These are phyloP conservation scores for Penicillium sp. DNA, from an alignment of 2,329 filamentous ascomycete genomes.

Conservation along the genomic window DNA sequence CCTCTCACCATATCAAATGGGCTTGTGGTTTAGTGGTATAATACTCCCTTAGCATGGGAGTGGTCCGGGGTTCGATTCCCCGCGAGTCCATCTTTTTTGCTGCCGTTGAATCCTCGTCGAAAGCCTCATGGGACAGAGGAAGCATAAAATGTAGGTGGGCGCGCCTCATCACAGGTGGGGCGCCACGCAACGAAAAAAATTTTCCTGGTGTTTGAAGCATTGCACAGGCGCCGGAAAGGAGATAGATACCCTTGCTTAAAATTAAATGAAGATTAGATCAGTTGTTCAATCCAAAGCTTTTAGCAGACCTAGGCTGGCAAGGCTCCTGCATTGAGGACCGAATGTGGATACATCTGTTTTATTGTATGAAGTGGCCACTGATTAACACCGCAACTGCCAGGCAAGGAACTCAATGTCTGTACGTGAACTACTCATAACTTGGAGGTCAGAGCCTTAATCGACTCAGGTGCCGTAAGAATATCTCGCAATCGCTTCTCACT, in stretches of 20 bases:
- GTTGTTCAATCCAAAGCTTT: neutral
- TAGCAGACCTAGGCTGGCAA: neutral
- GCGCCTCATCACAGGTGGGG: neutral
- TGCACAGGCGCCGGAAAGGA: neutral
- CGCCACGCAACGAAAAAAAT: neutral
- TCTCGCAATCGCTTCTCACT: slow-evolving; percentile 14
- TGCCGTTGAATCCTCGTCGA: slow-evolving; percentile 12
- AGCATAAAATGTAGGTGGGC: neutral
- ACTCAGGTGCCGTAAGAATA: slow-evolving; percentile 11
- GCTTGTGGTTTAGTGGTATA: slow-evolving; percentile 51
- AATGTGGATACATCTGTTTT: neutral
- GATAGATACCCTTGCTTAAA: neutral
- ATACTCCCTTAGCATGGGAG: slow-evolving; percentile 51
- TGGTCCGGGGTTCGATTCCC: slow-evolving; percentile 52
- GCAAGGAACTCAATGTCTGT: neutral
- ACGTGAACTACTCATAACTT: slow-evolving; percentile 10
- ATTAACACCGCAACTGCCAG: neutral
- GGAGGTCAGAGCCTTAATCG: slow-evolving; percentile 13
- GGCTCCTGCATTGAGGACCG: neutral
- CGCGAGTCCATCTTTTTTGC: slow-evolving; percentile 47
- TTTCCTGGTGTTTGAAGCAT: neutral
- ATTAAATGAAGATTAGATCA: neutral
- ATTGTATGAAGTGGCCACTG: neutral
- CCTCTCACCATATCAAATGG: slow-evolving; percentile 15
- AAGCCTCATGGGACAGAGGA: neutral